Percentiles rank a stretch among this genome's conserved stretches.
Conservation (phyloP, 345 rosid genomes). For the Orychophragmus violaceus region DNA sequence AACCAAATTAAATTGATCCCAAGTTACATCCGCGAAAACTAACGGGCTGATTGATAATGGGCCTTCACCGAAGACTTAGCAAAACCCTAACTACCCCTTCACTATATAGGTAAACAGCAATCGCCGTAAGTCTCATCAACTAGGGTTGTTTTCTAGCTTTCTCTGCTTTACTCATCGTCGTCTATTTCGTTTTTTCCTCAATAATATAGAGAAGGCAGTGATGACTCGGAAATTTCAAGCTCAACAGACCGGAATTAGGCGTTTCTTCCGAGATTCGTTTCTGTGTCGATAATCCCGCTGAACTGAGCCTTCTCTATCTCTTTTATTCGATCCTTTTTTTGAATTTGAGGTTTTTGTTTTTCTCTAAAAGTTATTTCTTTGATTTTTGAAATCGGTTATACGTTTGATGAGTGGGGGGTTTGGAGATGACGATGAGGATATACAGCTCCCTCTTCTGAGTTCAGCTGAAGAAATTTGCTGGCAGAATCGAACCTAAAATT, state of each 20-base stretch:
- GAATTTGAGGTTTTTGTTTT: not conserved
- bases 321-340: not conserved
- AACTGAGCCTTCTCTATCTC: conserved; percentile 26
- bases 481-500: conserved; percentile 38
- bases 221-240: conserved; percentile 86
- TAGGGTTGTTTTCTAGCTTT: not conserved
- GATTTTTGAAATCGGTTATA: not conserved
- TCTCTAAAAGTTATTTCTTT: not conserved
- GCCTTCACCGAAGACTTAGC: conserved; percentile 9
- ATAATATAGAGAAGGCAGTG: conserved; percentile 47
- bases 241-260: conserved; percentile 99
- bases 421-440: conserved; percentile 31
- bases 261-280: conserved; percentile 40
- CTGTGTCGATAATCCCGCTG: conserved; percentile 36
- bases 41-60: conserved; percentile 14
- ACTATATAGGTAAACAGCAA: not conserved
- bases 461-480: conserved; percentile 27
- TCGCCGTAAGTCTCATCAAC: not conserved
- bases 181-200: no score
- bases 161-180: no score
- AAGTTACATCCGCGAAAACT: not conserved
- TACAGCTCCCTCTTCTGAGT: conserved; percentile 35
- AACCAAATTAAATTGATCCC: not conserved
- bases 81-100: conserved; percentile 11
- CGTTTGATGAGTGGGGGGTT: not conserved